Evolutionary conservation across 805 yeast species (phyloP).

Genomic region (Saturnispora dispora): DNA sequence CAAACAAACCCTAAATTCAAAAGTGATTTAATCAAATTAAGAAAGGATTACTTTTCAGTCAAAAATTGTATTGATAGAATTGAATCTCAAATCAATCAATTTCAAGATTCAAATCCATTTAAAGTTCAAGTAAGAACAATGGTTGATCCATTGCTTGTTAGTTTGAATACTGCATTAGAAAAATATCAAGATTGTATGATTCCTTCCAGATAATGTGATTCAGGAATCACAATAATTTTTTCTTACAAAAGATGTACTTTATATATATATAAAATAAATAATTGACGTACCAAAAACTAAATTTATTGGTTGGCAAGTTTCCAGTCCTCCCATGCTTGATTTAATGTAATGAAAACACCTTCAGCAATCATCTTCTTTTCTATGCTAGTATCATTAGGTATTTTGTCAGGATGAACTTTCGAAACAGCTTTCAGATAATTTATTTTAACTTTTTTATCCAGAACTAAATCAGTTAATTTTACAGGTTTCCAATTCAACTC

Average conservation of each 20-base stretch:
- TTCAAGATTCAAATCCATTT: slow-evolving; percentile 9
- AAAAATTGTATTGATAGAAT: slow-evolving; percentile 40
- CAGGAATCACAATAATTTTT: neutral
- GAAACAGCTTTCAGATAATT: slow-evolving; percentile 75
- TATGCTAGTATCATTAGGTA: slow-evolving; percentile 45
- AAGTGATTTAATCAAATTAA: slow-evolving; percentile 27
- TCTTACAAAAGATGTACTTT: neutral
- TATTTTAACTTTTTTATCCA: slow-evolving; percentile 84
- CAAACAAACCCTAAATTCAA: slow-evolving; percentile 26
- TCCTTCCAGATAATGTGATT: slow-evolving; percentile 1
- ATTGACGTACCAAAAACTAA: neutral
- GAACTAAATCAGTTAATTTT: slow-evolving; percentile 63
- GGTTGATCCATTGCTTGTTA: slow-evolving; percentile 36
- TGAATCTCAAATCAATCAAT: slow-evolving; percentile 21
- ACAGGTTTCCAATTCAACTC: slow-evolving; percentile 59
- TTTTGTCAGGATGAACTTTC: slow-evolving; percentile 77
- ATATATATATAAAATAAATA: neutral
- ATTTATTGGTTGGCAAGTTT: slow-evolving; percentile 24
- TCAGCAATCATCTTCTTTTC: slow-evolving; percentile 82
- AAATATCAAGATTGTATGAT: slow-evolving; percentile 36
- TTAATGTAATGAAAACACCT: slow-evolving; percentile 71
- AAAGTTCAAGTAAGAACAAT: slow-evolving; percentile 17
- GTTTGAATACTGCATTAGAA: slow-evolving; percentile 38
- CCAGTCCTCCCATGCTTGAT: slow-evolving; percentile 85
- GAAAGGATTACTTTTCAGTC: slow-evolving; percentile 40